Base-by-base conservation (phyloP, 1,284 basidiomycete genomes). In the Inonotus obliquus region DNA sequence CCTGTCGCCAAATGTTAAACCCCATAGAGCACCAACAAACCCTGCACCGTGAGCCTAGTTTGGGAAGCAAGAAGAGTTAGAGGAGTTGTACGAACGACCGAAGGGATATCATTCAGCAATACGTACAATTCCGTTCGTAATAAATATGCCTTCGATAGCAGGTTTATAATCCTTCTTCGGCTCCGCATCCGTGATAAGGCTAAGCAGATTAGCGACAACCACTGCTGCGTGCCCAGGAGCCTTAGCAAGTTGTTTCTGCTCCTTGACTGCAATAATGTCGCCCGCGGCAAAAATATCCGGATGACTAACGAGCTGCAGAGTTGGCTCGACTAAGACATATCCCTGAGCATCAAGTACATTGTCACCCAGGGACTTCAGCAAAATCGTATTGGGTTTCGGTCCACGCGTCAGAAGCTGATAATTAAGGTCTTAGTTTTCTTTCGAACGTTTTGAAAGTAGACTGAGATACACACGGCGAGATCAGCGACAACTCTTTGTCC, bases 201-300 rank as follows among this genome's bases (percentile, higher is more conserved):
- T 73, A 1, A 78, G 51, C n/a, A 85, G 67, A 63, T 87, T 87
- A 35, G 76, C 69, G 2, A 69, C 73, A 41, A 80, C 74, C 37
- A 84, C 71, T 0, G 67, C 65, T 1, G 75, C 75, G 64, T 87
- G 85, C 2, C 67, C 70, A 2, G 57, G 17, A 0, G 72, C 71
- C 68, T 87, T 87, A 13, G 74, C 75, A 0, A 77, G 74, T 66
- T 84, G 82, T 67, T 87, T 86, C 67, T 83, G 80, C 70, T 87
- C 86, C 0, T 74, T 54, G 78, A 79, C 82, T 29, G 84, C 80
- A 57, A 83, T 79, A 55, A 82, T 76, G 68, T 87, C 86, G 9
- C 86, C 86, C 3, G 72, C 74, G 0, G 84, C 85, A 67, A 85
- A 86, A 23, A 87, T 79, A 53, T 75, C 75, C 0, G 79, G 71